Evolutionary conservation across 2,329 filamentous ascomycete genomes (phyloP).

Genomic region (Pestalotiopsis sp.): DNA sequence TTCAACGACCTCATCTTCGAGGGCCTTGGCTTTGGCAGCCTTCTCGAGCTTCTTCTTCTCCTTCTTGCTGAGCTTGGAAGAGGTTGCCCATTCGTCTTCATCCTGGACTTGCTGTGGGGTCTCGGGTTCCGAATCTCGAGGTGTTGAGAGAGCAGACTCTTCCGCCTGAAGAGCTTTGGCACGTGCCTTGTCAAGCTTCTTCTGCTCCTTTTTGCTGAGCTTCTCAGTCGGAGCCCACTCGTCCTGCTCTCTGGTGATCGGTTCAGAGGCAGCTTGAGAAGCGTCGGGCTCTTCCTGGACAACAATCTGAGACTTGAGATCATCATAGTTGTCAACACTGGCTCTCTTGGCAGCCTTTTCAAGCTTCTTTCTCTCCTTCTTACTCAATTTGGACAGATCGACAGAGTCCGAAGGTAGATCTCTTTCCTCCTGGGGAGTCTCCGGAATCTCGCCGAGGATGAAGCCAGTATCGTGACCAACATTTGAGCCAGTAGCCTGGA

Average conservation of each 20-base stretch:
- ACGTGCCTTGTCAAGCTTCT: slow-evolving; percentile 47
- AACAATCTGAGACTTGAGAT: slow-evolving; percentile 24
- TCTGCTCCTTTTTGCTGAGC: slow-evolving; percentile 41
- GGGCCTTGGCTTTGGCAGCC: slow-evolving; percentile 32
- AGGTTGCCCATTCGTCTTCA: slow-evolving; percentile 29
- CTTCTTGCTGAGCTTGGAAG: slow-evolving; percentile 36
- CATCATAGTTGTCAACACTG: slow-evolving; percentile 20
- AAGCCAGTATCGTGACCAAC: slow-evolving; percentile 42
- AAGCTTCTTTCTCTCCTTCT: slow-evolving; percentile 39
- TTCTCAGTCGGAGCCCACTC: slow-evolving; percentile 28
- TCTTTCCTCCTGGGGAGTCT: slow-evolving; percentile 42
- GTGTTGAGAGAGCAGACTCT: slow-evolving; percentile 14
- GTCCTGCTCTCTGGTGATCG: slow-evolving; percentile 18
- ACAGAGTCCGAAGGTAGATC: slow-evolving; percentile 26
- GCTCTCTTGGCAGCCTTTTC: slow-evolving; percentile 38
- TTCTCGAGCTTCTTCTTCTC: slow-evolving; percentile 48
- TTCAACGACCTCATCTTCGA: slow-evolving; percentile 24
- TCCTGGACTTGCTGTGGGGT: slow-evolving; percentile 28
- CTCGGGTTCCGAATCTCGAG: slow-evolving; percentile 22
- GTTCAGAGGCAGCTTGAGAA: slow-evolving; percentile 22
- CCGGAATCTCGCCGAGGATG: slow-evolving; percentile 49
- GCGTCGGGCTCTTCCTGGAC: slow-evolving; percentile 19
- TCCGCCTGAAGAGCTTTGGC: slow-evolving; percentile 27
- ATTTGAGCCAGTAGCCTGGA: slow-evolving; percentile 31
- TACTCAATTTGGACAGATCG: slow-evolving; percentile 29